Conservation (phyloP, 129 eudicot genomes). For the Pseudognaphalium luteoalbum region DNA sequence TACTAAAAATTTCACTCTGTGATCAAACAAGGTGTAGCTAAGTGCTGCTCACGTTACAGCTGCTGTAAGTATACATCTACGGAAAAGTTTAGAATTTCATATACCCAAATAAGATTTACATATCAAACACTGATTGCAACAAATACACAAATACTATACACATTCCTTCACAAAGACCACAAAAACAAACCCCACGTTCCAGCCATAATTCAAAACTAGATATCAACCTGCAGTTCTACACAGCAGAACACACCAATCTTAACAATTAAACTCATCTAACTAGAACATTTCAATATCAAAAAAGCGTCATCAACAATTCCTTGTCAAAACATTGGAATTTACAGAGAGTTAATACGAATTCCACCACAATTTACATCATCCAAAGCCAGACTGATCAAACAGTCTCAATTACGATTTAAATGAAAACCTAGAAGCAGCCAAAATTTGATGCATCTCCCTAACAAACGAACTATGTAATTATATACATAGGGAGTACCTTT, state of each 20-base stretch:
- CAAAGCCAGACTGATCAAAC: constrained; percentile 1
- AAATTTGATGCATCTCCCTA: constrained; percentile 8
- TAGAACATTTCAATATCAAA: neutral
- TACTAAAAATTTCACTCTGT: constrained; percentile 3
- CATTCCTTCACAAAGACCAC: neutral
- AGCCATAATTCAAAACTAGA: constrained; percentile 8
- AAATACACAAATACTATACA: constrained; percentile 9
- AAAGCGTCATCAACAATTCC: neutral
- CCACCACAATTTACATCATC: constrained; percentile 21
- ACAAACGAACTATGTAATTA: neutral
- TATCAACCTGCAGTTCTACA: constrained; percentile 6
- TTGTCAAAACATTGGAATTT: neutral
- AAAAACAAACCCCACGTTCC: constrained; percentile 21
- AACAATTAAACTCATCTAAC: neutral
- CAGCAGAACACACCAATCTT: constrained; percentile 9
- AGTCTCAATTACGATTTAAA: neutral
- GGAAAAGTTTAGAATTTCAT: neutral
- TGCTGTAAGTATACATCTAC: no score
- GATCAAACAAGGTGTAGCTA: constrained; percentile 20
- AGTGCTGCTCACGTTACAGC: no score
- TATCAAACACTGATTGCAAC: neutral
- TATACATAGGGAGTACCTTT: constrained; percentile 39
- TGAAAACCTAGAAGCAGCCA: neutral
- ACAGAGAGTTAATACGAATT: constrained; percentile 14
- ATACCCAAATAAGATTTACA: neutral